phyloP scores from a whole-genome alignment of 2,329 filamentous ascomycete genomes.

The Diplodia mutila region DNA sequence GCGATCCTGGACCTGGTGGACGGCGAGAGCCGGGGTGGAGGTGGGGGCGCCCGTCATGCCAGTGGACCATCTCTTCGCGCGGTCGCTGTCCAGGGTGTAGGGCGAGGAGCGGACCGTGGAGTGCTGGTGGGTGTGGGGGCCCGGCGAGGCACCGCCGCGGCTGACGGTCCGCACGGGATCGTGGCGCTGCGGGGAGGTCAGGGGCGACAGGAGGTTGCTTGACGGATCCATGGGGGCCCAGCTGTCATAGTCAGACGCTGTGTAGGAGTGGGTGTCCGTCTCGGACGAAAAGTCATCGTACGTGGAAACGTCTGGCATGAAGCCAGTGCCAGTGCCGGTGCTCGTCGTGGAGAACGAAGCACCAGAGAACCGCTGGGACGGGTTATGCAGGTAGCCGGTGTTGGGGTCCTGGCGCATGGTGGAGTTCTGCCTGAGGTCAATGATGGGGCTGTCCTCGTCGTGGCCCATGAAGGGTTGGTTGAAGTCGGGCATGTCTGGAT shows the following conservation, averaged over 20 bases:
- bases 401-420: slow-evolving; percentile 33
- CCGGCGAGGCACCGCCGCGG: slow-evolving; percentile 71
- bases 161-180: slow-evolving; percentile 54
- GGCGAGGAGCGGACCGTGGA: slow-evolving; percentile 70
- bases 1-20: slow-evolving; percentile 63
- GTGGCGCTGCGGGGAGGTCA: slow-evolving; percentile 71
- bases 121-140: slow-evolving; percentile 54
- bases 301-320: slow-evolving; percentile 67
- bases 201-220: slow-evolving; percentile 71
- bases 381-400: slow-evolving; percentile 48
- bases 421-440: slow-evolving; percentile 45
- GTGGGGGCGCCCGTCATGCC: slow-evolving; percentile 55
- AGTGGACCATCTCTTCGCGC: slow-evolving; percentile 78
- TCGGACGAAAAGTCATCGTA: slow-evolving; percentile 70
- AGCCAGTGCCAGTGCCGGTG: slow-evolving; percentile 49
- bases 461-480: slow-evolving; percentile 41
- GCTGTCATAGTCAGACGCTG: slow-evolving; percentile 60
- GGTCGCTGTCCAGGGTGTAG: slow-evolving; percentile 66
- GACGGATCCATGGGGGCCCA: slow-evolving; percentile 69
- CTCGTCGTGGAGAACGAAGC: slow-evolving; percentile 75
- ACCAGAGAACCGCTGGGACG: slow-evolving; percentile 68
- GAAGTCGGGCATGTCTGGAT: slow-evolving; percentile 44
- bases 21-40: slow-evolving; percentile 64
- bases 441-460: slow-evolving; percentile 47
- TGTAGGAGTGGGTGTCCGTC: slow-evolving; percentile 68